phyloP scores from a whole-genome alignment of 495 filamentous ascomycete species.

The Aspergillus olivimuriae region DNA sequence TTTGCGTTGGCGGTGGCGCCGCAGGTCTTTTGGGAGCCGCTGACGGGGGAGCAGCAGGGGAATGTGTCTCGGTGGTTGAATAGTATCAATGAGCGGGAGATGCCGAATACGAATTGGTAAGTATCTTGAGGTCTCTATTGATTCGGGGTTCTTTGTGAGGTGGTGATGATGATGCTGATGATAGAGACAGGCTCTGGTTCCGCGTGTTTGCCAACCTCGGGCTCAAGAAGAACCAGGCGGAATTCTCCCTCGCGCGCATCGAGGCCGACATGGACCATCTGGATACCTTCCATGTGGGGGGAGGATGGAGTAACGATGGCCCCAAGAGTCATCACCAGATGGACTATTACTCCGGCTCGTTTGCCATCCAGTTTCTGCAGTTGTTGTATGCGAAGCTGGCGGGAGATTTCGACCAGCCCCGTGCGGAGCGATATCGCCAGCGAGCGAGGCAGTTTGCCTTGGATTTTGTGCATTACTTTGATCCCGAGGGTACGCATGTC shows the following conservation, averaged over 20 bases:
- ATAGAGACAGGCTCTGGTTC: slow-evolving; percentile 66
- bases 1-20: slow-evolving; percentile 59
- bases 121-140: too few species aligned
- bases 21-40: slow-evolving; percentile 56
- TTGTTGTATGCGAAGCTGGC: slow-evolving; percentile 70
- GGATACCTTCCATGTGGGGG: slow-evolving; percentile 71
- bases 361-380: slow-evolving; percentile 73
- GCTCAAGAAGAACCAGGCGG: slow-evolving; percentile 61
- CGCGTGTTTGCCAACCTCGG: slow-evolving; percentile 78
- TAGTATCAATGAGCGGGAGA: slow-evolving; percentile 67
- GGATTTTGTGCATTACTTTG: slow-evolving; percentile 72
- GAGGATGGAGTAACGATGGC: slow-evolving; percentile 76
- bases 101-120: slow-evolving; percentile 55
- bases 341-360: slow-evolving; percentile 78
- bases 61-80: slow-evolving; percentile 65
- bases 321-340: slow-evolving; percentile 71
- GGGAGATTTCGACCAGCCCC: slow-evolving; percentile 57
- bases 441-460: slow-evolving; percentile 58
- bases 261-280: slow-evolving; percentile 70
- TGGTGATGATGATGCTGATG: background rate
- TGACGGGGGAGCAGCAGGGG: slow-evolving; percentile 50
- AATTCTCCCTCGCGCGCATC: slow-evolving; percentile 57
- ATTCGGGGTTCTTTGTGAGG: too few species aligned
- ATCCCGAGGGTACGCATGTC: slow-evolving; percentile 46
- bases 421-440: slow-evolving; percentile 63